These are phyloP conservation scores for Microglena sp. DNA, from an alignment of 139 green algal genomes.

Conservation along the genomic window DNA sequence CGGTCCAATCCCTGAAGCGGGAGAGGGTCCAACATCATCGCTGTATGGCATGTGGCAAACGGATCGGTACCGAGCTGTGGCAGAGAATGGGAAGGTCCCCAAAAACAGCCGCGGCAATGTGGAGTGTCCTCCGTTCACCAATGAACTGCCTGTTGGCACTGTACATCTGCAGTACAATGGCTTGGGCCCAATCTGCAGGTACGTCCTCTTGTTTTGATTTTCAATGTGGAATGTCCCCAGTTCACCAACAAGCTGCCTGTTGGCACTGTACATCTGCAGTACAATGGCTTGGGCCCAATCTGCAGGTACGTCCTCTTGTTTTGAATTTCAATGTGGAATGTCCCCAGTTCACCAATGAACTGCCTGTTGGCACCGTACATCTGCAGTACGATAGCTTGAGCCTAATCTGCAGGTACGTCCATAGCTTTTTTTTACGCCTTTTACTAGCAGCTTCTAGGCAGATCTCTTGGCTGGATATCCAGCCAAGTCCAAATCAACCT, in stretches of 20 bases:
- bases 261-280: slow-evolving; percentile 43
- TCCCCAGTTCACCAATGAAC: slow-evolving; percentile 44
- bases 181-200: slow-evolving; percentile 25
- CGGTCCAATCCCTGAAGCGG: no score
- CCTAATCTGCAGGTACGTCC: slow-evolving; percentile 20
- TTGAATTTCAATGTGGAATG: slow-evolving; percentile 78
- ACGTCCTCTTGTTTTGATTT: no score
- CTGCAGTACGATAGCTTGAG: slow-evolving; percentile 20
- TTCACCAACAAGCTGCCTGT: slow-evolving; percentile 43
- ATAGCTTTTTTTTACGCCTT: no score
- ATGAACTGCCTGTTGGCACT: slow-evolving; percentile 50
- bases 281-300: slow-evolving; percentile 16
- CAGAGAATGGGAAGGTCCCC: slow-evolving; percentile 59
- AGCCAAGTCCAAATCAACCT: no score
- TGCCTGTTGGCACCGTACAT: slow-evolving; percentile 57
- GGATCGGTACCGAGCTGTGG: slow-evolving; percentile 28
- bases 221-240: slow-evolving; percentile 75
- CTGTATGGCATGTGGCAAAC: slow-evolving; percentile 86
- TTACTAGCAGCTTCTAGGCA: no score
- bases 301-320: no score
- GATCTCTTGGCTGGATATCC: no score
- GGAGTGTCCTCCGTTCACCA: slow-evolving; percentile 60
- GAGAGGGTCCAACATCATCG: no score
- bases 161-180: slow-evolving; percentile 26
- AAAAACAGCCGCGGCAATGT: slow-evolving; percentile 74